Evolutionary conservation across 257 asterid species (phyloP), one percentile per base, ranked within the genome.

Genomic region (Handroanthus guayacan): DNA sequence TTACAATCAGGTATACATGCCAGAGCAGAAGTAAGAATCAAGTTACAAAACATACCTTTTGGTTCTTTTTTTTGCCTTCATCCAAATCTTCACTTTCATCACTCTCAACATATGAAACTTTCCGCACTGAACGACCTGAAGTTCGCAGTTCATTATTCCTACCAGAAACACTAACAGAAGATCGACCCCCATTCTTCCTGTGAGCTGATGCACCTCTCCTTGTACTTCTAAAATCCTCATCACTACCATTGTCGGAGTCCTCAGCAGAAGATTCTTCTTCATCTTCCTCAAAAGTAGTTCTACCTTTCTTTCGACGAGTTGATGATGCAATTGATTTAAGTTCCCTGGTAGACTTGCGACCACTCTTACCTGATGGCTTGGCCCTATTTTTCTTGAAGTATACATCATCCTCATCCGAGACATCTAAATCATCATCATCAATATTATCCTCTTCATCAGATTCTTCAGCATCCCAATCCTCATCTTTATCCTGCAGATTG

Each of bases 21-120:
- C 79, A 45, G 9, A 9, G 73, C 18, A 60, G 52, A 50, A 78
- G 61, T 70, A 41, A 65, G 43, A 76, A 77, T 51, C 67, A 55
- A 62, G 52, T 13, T 50, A 62, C 37, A 48, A 82, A 44, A 60
- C 80, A 69, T 71, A 95, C 99, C 98, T 89, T 95, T 57, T 87
- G 97, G 72, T 77, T 79, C 87, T 76, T 91, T 74, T 88, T 87
- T 84, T 86, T 88, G 76, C 86, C 83, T 47, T 89, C 98, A 34
- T 93, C 98, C 71, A 81, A 48, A 72, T 93, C 98, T 83, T 95
- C 99, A 85, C 98, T 93, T 79, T 62, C 99, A 79, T 95, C 99
- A 77, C 99, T 93, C 91, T 95, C 99, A 44, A 81, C 97, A 75
- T 93, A 95, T 48, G 99, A 95, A 51, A 95, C 98, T 82, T 93